Base-by-base conservation (phyloP, 208 protist species). In the Acanthamoeba sp. region DNA sequence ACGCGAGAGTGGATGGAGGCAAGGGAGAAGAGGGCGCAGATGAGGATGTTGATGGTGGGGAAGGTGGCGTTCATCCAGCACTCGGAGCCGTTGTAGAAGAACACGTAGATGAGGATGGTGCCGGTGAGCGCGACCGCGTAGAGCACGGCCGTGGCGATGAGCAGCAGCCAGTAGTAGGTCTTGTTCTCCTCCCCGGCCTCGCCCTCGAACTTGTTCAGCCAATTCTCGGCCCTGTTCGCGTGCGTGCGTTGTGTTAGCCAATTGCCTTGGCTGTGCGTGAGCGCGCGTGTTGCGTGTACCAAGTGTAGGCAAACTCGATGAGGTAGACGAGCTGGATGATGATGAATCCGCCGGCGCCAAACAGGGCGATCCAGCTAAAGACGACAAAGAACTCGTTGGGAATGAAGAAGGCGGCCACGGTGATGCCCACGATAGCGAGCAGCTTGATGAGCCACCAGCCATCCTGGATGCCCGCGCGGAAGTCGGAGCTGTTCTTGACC, bases 221-320 rank as follows among this genome's bases (percentile, higher is more conserved):
- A 87, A 55, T 27, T 36, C 78, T 87, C 78, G 4, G 78, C 78
- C 78, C 78, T 87, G 38, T 16, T 5, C 55, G 22, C 14, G 55
- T 62, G 16, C 27, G 20, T 38, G 29, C 29, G 29, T 42, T n/a
- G 66, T 40, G 16, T 76, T 24, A 36, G 66, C 66, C 1, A 18
- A 7, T 5, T 7, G 66, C 29, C 4, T 38, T 24, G 5, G 66
- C 6, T 18, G 66, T 38, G 55, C 45, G 45, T 50, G 45, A 6
- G 45, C 18, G 45, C 5, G 45, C 18, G 45, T 7, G 45, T 50
- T n/a, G n/a, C n/a, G 45, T 14, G 94, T 97, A 98, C 97, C 98
- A 98, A 55, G 97, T 94, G 95, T 99, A 99, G 48, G 97, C 97
- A 93, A 99, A 99, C 82, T 99, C 98, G 36, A 99, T 98, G 12